Evolutionary conservation across 495 filamentous ascomycete genomes (phyloP).

Genomic region (Aspergillus sclerotiicarbonarius): DNA sequence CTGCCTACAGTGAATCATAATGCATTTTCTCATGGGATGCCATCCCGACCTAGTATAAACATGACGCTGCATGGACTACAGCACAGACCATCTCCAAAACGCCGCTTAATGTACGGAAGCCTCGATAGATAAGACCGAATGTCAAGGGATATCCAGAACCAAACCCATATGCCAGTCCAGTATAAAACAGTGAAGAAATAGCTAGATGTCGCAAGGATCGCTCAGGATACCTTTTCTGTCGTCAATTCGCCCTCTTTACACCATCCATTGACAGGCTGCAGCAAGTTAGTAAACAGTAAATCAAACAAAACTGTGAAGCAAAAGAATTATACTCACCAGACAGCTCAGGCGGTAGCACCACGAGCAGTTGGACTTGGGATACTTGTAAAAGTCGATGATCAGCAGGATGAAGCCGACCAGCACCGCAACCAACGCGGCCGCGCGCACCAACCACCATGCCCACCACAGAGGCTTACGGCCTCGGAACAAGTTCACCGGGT

Average conservation of each 20-base stretch:
- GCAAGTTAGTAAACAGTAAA: slow-evolving; percentile 25
- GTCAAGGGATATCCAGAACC: slow-evolving; percentile 5
- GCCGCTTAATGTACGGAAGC: not conserved
- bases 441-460: slow-evolving; percentile 92
- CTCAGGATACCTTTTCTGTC: not conserved
- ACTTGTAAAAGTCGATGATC: slow-evolving; percentile 84
- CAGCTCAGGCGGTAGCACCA: slow-evolving; percentile 97
- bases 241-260: slow-evolving; percentile 58
- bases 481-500: slow-evolving; percentile 82
- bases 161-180: not conserved
- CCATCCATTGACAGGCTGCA: slow-evolving; percentile 72
- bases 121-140: not conserved
- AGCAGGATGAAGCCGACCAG: slow-evolving; percentile 81
- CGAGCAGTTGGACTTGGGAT: slow-evolving; percentile 63
- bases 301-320: not conserved
- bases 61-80: not conserved
- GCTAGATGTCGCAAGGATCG: not conserved
- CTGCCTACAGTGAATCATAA: too few relatives aligned
- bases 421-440: slow-evolving; percentile 72
- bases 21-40: slow-evolving; percentile 3
- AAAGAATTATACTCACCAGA: slow-evolving; percentile 70
- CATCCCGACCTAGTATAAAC: slow-evolving; percentile 2
- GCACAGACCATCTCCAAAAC: not conserved
- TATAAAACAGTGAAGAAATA: not conserved
- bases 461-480: slow-evolving; percentile 92